Percentiles rank a stretch among this genome's conserved stretches.
These are phyloP conservation scores for Hymenoscyphus fraxineus DNA, from an alignment of 2,329 filamentous ascomycete species.

Conservation along the genomic window DNA sequence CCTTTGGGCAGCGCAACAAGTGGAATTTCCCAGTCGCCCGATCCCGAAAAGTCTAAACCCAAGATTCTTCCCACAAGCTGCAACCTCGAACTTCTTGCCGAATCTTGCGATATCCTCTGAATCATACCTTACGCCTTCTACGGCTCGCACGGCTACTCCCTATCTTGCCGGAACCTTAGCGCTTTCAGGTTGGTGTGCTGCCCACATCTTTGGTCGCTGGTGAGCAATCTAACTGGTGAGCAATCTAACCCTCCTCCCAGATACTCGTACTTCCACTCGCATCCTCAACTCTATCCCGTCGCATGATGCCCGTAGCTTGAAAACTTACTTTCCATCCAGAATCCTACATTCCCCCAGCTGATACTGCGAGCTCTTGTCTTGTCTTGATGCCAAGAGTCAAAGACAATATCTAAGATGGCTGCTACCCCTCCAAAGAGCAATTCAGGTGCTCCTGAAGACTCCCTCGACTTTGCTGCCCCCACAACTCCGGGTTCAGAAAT, in stretches of 20 bases:
- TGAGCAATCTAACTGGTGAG: not conserved
- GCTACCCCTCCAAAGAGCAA: slow-evolving; percentile 22
- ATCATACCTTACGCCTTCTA: not conserved
- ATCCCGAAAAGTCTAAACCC: not conserved
- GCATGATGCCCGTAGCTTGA: not conserved
- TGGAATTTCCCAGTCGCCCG: not conserved
- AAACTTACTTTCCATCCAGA: not conserved
- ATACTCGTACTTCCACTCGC: not conserved
- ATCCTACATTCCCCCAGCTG: not conserved
- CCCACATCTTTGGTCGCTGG: not conserved
- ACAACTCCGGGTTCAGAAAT: slow-evolving; percentile 17
- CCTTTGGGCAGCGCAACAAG: too few species aligned
- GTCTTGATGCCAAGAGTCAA: slow-evolving; percentile 2
- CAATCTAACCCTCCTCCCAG: not conserved
- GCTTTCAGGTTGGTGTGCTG: not conserved
- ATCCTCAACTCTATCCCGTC: not conserved
- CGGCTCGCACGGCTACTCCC: not conserved
- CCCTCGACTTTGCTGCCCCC: slow-evolving; percentile 25
- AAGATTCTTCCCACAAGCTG: not conserved
- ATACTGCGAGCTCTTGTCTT: not conserved
- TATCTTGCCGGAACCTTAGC: not conserved
- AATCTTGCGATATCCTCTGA: not conserved
- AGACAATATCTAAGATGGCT: slow-evolving; percentile 19
- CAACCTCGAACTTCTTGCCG: not conserved
- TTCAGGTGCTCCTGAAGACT: slow-evolving; percentile 23